A percentile compares a stretch with the other conserved stretches of the same genome.
These are phyloP conservation scores for Claviceps sorghi DNA, from an alignment of 2,329 filamentous ascomycete genomes.

Conservation along the genomic window DNA sequence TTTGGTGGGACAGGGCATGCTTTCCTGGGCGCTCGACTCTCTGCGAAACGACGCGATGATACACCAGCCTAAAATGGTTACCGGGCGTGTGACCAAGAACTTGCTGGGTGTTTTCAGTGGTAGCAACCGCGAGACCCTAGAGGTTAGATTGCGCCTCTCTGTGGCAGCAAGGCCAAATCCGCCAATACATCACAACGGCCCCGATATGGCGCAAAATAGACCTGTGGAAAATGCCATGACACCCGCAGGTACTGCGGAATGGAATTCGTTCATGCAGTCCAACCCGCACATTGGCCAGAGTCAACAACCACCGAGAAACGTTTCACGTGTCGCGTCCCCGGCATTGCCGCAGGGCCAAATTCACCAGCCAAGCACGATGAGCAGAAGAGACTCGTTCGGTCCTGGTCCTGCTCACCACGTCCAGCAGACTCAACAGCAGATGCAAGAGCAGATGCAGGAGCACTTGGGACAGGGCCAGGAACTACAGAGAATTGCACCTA, in stretches of 20 bases:
- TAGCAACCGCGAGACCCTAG: slow-evolving; percentile 72
- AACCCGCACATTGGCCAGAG: slow-evolving; percentile 40
- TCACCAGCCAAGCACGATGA: slow-evolving; percentile 7
- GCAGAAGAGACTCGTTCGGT: slow-evolving; percentile 16
- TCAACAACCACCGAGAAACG: slow-evolving; percentile 11
- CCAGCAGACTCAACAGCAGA: slow-evolving; percentile 7
- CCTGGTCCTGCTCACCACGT: slow-evolving; percentile 7
- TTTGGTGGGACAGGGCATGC: slow-evolving; percentile 86
- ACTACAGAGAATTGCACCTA: slow-evolving; percentile 21
- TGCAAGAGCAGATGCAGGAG: background rate
- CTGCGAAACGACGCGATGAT: slow-evolving; percentile 24
- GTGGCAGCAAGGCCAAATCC: slow-evolving; percentile 49
- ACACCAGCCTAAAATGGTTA: slow-evolving; percentile 59
- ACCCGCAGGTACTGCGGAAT: slow-evolving; percentile 54
- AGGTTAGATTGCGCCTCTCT: slow-evolving; percentile 80
- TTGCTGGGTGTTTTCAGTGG: slow-evolving; percentile 70
- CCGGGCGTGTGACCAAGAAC: slow-evolving; percentile 80
- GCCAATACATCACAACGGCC: slow-evolving; percentile 13
- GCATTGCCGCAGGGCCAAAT: slow-evolving; percentile 19
- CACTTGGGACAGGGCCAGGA: slow-evolving; percentile 12
- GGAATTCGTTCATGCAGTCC: slow-evolving; percentile 62
- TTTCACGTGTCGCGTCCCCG: slow-evolving; percentile 22
- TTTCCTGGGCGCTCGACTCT: slow-evolving; percentile 61
- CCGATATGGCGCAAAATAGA: slow-evolving; percentile 8
- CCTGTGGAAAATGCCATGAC: slow-evolving; percentile 24